Evolutionary conservation across 2,329 filamentous ascomycete genomes (phyloP).

Genomic region (Botryotinia calthae): DNA sequence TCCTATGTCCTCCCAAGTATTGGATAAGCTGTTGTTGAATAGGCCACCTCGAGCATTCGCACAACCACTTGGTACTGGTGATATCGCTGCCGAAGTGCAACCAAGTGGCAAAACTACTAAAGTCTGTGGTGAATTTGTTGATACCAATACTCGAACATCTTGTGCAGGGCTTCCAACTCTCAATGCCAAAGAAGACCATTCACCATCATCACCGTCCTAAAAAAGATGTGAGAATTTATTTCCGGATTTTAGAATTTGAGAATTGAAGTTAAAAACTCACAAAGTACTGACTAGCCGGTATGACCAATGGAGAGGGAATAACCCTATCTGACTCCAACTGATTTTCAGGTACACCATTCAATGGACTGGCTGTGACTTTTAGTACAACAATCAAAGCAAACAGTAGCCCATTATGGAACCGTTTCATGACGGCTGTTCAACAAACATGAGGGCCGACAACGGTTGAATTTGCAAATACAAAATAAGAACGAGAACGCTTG

Average conservation of each 20-base stretch:
- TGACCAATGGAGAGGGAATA: constrained; percentile 24
- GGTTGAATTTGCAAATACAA: not conserved
- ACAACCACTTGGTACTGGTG: constrained; percentile 39
- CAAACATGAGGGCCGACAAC: constrained; percentile 16
- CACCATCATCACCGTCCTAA: constrained; percentile 61
- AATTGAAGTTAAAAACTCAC: constrained; percentile 14
- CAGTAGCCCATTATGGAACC: constrained; percentile 7
- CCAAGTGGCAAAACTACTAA: constrained; percentile 38
- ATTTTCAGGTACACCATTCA: not conserved
- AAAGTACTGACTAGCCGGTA: constrained; percentile 30
- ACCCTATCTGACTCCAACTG: not conserved
- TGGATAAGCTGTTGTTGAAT: constrained; percentile 53
- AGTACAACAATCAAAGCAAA: constrained; percentile 6
- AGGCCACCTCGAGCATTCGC: constrained; percentile 54
- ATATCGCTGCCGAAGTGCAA: constrained; percentile 39
- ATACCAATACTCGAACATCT: constrained; percentile 41
- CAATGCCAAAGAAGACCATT: constrained; percentile 69
- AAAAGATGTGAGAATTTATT: constrained; percentile 31
- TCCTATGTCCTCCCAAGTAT: constrained; percentile 49
- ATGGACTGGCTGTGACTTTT: not conserved
- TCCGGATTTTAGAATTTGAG: not conserved
- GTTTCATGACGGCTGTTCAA: constrained; percentile 15
- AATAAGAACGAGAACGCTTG: not conserved
- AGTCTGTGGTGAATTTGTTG: constrained; percentile 41
- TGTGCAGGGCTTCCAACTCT: constrained; percentile 54